phyloP scores from a whole-genome alignment of 176 grass and related monocot genomes.

The Puccinellia tenuiflora region DNA sequence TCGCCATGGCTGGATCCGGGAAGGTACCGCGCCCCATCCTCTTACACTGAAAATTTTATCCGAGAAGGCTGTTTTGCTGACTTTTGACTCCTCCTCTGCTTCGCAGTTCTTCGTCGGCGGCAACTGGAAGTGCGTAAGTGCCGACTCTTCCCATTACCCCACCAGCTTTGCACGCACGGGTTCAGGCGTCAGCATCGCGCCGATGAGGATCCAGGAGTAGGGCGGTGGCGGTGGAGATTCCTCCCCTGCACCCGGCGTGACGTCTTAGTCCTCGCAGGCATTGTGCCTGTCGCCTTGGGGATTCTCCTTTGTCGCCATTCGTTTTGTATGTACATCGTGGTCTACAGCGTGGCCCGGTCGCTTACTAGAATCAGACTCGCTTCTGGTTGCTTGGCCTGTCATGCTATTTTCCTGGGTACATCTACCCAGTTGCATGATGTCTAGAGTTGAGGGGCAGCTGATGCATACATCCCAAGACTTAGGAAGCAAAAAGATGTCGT shows the following conservation, averaged over 20 bases:
- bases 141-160: neutral
- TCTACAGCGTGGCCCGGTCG: neutral
- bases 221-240: conserved; percentile 11
- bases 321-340: conserved; percentile 2
- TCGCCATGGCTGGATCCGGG: conserved; percentile 97
- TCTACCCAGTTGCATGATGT: neutral
- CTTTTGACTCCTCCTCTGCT: neutral
- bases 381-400: neutral
- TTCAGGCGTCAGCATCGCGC: neutral
- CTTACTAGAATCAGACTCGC: neutral
- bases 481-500: neutral
- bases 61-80: neutral
- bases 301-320: conserved; percentile 16
- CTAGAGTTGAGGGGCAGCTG: neutral
- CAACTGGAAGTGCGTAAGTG: conserved; percentile 99
- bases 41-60: neutral
- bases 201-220: neutral
- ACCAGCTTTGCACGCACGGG: neutral
- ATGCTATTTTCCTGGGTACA: neutral
- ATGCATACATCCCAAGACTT: neutral
- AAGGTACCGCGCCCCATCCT: conserved; percentile 38
- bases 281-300: conserved; percentile 13
- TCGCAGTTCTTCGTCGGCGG: conserved; percentile 98
- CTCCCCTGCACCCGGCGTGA: neutral
- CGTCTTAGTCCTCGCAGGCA: neutral